Conservation (phyloP, 2,329 filamentous ascomycete species). For the Neonectria sp. region DNA sequence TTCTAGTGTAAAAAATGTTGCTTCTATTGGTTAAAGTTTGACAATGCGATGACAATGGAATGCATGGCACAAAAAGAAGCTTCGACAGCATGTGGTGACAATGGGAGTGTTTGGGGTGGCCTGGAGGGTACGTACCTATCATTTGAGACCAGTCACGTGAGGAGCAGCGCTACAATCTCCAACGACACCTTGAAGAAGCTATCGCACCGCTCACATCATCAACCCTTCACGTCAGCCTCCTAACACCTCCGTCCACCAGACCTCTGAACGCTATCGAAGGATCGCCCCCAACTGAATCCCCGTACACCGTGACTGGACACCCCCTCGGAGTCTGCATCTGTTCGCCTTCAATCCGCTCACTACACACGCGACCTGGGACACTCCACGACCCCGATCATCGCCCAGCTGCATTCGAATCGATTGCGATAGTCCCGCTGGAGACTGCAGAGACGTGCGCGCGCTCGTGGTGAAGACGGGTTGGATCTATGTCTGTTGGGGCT, state of each 20-base stretch:
- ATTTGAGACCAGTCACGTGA: conserved; percentile 32
- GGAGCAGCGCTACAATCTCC: conserved; percentile 12
- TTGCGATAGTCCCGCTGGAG: conserved; percentile 24
- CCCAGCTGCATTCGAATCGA: conserved; percentile 25
- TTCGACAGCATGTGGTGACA: conserved; percentile 1
- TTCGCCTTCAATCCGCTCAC: conserved; percentile 17
- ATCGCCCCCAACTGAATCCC: neutral
- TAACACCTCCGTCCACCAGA: conserved; percentile 16
- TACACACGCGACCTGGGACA: conserved; percentile 27
- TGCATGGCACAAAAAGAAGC: neutral
- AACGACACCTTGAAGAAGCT: conserved; percentile 26
- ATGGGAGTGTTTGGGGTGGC: neutral
- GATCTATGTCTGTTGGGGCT: conserved; percentile 39
- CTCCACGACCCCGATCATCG: conserved; percentile 20
- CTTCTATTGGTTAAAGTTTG: no score
- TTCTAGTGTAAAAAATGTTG: neutral
- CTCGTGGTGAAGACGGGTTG: conserved; percentile 36
- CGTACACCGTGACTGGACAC: conserved; percentile 23
- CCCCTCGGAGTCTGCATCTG: neutral
- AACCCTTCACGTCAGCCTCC: conserved; percentile 12
- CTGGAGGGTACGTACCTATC: conserved; percentile 27
- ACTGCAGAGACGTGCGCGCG: conserved; percentile 26
- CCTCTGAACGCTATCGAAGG: neutral
- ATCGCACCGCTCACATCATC: conserved; percentile 17
- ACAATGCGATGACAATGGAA: neutral